Evolutionary conservation across 75 land plant genomes (phyloP).

Genomic region (Larix kaempferi): DNA sequence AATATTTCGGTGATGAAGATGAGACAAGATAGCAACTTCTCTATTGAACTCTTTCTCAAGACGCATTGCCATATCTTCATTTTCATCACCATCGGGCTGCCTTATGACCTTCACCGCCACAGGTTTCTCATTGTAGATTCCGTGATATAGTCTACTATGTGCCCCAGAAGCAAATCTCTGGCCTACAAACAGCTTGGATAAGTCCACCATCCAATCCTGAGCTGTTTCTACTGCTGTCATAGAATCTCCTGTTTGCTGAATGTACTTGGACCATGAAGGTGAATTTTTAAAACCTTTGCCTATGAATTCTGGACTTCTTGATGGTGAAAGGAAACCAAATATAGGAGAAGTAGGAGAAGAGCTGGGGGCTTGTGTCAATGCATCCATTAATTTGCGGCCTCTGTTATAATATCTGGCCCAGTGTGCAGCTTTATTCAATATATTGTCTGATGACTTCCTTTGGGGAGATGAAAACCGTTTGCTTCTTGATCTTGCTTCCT

Average conservation of each 20-base stretch:
- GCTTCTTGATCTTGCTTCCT: constrained; percentile 31
- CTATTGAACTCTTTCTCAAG: constrained; percentile 55
- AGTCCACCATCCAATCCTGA: constrained; percentile 60
- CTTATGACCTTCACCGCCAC: constrained; percentile 88
- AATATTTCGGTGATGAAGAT: constrained; percentile 60
- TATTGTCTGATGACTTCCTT: constrained; percentile 5
- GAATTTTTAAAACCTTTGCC: background rate
- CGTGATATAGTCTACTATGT: constrained; percentile 84
- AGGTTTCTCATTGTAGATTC: constrained; percentile 64
- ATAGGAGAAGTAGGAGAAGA: background rate
- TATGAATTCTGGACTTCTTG: background rate
- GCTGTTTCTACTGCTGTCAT: constrained; percentile 53
- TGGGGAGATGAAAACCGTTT: constrained; percentile 42
- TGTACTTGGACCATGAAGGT: constrained; percentile 45
- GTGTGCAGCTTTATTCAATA: background rate
- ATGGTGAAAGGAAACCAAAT: background rate
- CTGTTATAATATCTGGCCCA: background rate
- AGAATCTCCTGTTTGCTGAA: constrained; percentile 41
- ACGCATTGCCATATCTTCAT: constrained; percentile 35
- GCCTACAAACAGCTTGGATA: constrained; percentile 78
- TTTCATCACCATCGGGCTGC: constrained; percentile 84
- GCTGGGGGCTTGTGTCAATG: background rate
- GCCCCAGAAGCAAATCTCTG: constrained; percentile 85
- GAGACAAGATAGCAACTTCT: constrained; percentile 53
- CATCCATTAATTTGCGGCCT: background rate